Percentiles rank a stretch among this genome's conserved stretches.
phyloP scores from a whole-genome alignment of 2,329 filamentous ascomycete species.

The Beauveria sp. region DNA sequence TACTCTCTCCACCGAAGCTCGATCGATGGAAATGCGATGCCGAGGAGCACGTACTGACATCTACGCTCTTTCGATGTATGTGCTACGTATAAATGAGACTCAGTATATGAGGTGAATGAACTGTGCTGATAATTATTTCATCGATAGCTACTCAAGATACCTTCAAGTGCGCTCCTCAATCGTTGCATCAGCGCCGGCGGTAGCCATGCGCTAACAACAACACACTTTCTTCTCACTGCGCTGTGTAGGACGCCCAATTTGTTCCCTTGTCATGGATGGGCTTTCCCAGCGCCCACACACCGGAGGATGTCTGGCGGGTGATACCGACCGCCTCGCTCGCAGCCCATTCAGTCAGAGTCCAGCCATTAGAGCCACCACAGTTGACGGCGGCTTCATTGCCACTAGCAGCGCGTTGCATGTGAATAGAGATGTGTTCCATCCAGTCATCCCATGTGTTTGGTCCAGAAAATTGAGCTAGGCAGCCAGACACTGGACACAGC shows the following conservation, averaged over 20 bases:
- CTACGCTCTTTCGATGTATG: too few relatives aligned
- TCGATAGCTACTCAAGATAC: too few relatives aligned
- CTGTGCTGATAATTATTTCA: too few relatives aligned
- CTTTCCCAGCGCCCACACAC: background rate
- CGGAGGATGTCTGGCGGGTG: conserved; percentile 17
- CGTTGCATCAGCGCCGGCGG: too few relatives aligned
- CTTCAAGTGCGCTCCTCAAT: too few relatives aligned
- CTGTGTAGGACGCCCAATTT: background rate
- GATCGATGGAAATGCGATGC: too few relatives aligned
- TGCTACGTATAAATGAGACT: too few relatives aligned
- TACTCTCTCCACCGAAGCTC: too few relatives aligned
- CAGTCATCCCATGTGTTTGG: conserved; percentile 65
- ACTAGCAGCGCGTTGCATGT: conserved; percentile 52
- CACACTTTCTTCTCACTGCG: background rate
- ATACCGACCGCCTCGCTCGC: conserved; percentile 28
- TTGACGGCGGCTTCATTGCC: conserved; percentile 20
- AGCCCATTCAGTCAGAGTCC: conserved; percentile 33
- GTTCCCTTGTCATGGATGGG: background rate
- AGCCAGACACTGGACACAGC: conserved; percentile 55
- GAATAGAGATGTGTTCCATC: conserved; percentile 81
- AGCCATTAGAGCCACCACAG: conserved; percentile 33
- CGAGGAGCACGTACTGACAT: too few relatives aligned
- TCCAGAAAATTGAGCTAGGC: conserved; percentile 52
- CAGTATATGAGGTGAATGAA: too few relatives aligned
- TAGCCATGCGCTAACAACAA: too few relatives aligned